Percentiles rank a stretch among this genome's conserved stretches.
Evolutionary conservation across 228 moss, liverwort and hornwort genomes (phyloP).

Genomic region (Sphagnum fallax): DNA sequence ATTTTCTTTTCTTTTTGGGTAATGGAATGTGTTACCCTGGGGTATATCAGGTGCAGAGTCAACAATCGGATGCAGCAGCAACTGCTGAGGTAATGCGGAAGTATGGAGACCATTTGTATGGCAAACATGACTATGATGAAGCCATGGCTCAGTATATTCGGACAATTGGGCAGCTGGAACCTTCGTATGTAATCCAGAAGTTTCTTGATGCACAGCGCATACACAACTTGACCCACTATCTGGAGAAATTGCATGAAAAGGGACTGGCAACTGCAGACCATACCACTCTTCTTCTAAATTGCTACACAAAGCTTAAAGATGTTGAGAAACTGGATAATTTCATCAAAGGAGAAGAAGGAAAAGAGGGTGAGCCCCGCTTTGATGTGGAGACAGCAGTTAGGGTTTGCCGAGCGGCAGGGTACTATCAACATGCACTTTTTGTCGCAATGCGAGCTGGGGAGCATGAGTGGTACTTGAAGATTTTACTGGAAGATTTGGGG

Average conservation of each 20-base stretch:
- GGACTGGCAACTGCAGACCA: constrained; percentile 97
- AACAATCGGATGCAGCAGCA: constrained; percentile 95
- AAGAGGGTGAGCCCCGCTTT: constrained; percentile 87
- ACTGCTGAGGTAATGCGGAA: constrained; percentile 99
- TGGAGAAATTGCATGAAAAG: constrained; percentile 89
- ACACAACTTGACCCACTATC: constrained; percentile 86
- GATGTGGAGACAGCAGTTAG: constrained; percentile 93
- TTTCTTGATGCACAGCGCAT: constrained; percentile 97
- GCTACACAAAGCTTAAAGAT: constrained; percentile 99
- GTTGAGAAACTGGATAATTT: constrained; percentile 92
- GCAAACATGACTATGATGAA: constrained; percentile 77
- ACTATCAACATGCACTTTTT: constrained; percentile 89
- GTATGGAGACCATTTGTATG: constrained; percentile 95
- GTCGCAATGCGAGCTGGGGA: constrained; percentile 95
- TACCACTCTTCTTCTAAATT: constrained; percentile 93
- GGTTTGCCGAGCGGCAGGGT: constrained; percentile 94
- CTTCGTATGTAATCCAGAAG: constrained; percentile 98
- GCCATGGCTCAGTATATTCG: constrained; percentile 99
- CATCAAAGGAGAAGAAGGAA: constrained; percentile 83
- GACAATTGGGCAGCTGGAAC: constrained; percentile 98
- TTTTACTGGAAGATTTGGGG: constrained; percentile 87
- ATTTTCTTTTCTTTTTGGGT: too few relatives aligned
- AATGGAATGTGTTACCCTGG: too few relatives aligned
- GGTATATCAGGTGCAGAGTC: constrained; percentile 62
- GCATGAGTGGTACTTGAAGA: constrained; percentile 94